These are phyloP conservation scores for Mortierella sp. DNA, from an alignment of 371 early-diverging fungal genomes.

Conservation along the genomic window DNA sequence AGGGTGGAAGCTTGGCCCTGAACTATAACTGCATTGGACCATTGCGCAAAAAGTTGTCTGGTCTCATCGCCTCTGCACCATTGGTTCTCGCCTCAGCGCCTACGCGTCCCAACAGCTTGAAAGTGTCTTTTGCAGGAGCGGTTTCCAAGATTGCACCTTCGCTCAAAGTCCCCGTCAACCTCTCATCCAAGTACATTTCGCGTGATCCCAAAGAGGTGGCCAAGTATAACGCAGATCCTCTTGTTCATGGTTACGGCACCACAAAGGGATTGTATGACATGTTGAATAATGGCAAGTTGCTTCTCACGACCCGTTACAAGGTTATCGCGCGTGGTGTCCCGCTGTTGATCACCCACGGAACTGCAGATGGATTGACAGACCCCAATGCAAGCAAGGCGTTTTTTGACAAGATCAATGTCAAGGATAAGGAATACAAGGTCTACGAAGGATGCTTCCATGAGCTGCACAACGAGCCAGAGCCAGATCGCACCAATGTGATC, in stretches of 20 bases:
- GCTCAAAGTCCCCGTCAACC: conserved; percentile 54
- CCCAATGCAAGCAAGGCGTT: conserved; percentile 54
- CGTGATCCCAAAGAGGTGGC: conserved; percentile 60
- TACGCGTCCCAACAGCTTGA: conserved; percentile 19
- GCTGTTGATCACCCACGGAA: conserved; percentile 52
- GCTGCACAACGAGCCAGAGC: conserved; percentile 60
- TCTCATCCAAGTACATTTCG: conserved; percentile 59
- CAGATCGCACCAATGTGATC: conserved; percentile 59
- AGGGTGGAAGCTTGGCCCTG: conserved; percentile 69
- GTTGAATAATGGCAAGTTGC: conserved; percentile 38
- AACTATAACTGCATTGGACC: conserved; percentile 62
- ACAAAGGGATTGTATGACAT: conserved; percentile 44
- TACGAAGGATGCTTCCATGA: conserved; percentile 65
- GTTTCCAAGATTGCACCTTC: conserved; percentile 60
- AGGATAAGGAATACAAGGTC: conserved; percentile 61
- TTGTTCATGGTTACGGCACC: conserved; percentile 57
- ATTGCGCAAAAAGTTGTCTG: conserved; percentile 56
- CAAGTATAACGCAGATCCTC: conserved; percentile 63
- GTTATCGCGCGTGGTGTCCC: conserved; percentile 24
- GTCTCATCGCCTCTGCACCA: conserved; percentile 60
- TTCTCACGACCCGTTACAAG: conserved; percentile 37
- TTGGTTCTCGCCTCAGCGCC: conserved; percentile 27
- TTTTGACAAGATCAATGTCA: conserved; percentile 55
- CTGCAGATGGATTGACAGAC: conserved; percentile 60
- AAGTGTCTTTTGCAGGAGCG: conserved; percentile 19